Evolutionary conservation across 805 yeast genomes (phyloP).

Genomic region (Saccharomycopsis fibuligera): DNA sequence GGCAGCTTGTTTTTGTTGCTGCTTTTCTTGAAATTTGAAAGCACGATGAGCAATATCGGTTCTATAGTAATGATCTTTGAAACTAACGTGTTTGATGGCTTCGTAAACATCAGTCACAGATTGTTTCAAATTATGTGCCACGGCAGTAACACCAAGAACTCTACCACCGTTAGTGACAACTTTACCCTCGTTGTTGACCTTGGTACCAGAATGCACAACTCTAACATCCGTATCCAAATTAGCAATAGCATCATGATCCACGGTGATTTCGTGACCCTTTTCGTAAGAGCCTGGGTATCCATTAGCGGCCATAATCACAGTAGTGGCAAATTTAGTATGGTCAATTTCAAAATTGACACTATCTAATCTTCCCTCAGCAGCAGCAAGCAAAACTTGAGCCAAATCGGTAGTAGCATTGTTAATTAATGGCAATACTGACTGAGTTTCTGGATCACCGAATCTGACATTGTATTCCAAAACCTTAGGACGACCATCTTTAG

Average conservation of each 20-base stretch:
- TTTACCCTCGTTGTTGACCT: slow-evolving; percentile 38
- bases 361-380: slow-evolving; percentile 91
- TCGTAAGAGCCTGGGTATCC: slow-evolving; percentile 89
- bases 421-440: slow-evolving; percentile 85
- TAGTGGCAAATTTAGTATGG: slow-evolving; percentile 63
- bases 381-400: slow-evolving; percentile 86
- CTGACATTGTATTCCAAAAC: slow-evolving; percentile 96
- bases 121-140: slow-evolving; percentile 63
- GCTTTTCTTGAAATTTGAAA: slow-evolving; percentile 47
- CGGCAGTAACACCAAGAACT: slow-evolving; percentile 91
- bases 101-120: slow-evolving; percentile 83
- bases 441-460: slow-evolving; percentile 99
- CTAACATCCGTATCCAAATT: slow-evolving; percentile 44
- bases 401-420: slow-evolving; percentile 73
- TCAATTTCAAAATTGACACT: slow-evolving; percentile 56
- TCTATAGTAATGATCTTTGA: slow-evolving; percentile 75
- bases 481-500: slow-evolving; percentile 75
- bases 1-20: slow-evolving; percentile 23
- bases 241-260: slow-evolving; percentile 29
- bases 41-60: slow-evolving; percentile 96
- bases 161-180: slow-evolving; percentile 91
- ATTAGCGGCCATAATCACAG: slow-evolving; percentile 94
- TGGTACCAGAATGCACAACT: slow-evolving; percentile 97
- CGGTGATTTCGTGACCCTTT: slow-evolving; percentile 79
- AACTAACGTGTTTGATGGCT: slow-evolving; percentile 73